phyloP scores from a whole-genome alignment of 78 protist genomes.

The Pigoraptor vietnamica region DNA sequence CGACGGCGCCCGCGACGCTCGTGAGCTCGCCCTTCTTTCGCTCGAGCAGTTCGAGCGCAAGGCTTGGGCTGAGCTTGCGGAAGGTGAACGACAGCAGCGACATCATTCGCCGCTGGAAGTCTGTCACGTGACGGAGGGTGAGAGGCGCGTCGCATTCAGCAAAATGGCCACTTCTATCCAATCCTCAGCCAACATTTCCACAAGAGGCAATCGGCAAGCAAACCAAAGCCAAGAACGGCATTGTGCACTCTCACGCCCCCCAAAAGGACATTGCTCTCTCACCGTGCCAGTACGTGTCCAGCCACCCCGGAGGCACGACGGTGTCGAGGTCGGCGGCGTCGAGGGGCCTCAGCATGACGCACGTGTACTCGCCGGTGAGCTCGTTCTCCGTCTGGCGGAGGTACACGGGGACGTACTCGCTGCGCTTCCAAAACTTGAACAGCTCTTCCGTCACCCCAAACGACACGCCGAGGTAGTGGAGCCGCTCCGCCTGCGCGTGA shows the following conservation, averaged over 20 bases:
- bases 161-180: not conserved
- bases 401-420: slow-evolving; percentile 67
- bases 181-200: not conserved
- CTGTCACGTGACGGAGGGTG: not conserved
- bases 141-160: not conserved
- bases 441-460: slow-evolving; percentile 84
- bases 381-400: slow-evolving; percentile 87
- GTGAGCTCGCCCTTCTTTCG: not conserved
- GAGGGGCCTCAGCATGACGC: slow-evolving; percentile 78
- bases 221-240: not conserved
- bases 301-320: slow-evolving; percentile 21
- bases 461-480: slow-evolving; percentile 93
- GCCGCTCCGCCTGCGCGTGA: slow-evolving; percentile 66
- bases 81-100: slow-evolving; percentile 34
- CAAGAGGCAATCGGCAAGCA: slow-evolving; percentile 17
- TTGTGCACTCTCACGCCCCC: not conserved
- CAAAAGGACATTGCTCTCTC: not conserved
- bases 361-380: slow-evolving; percentile 95
- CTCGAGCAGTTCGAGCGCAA: slow-evolving; percentile 19
- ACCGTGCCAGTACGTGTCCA: not conserved
- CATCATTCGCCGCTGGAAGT: slow-evolving; percentile 42
- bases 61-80: not conserved
- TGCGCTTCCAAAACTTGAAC: slow-evolving; percentile 77
- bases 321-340: not conserved
- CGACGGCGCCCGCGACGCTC: not conserved